Conservation (phyloP, 352 stramenopile species). For the Phytophthora citricola region DNA sequence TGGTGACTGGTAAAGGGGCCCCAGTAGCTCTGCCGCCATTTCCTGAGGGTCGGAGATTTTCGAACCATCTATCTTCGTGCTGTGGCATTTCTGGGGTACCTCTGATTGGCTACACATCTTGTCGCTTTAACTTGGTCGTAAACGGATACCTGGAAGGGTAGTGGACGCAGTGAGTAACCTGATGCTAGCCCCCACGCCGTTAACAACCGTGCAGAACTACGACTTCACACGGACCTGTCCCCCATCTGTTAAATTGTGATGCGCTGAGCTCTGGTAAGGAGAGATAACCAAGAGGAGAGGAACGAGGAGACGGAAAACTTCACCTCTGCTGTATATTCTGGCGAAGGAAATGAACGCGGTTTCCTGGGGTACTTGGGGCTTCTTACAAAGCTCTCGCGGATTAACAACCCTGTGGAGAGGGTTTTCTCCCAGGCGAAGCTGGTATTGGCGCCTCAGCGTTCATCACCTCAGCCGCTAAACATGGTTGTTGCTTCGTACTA, state of each 20-base stretch:
- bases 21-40: too few species aligned
- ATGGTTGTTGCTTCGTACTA: conserved; percentile 4
- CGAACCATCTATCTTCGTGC: too few species aligned
- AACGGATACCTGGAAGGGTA: too few species aligned
- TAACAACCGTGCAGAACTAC: not conserved
- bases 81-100: too few species aligned
- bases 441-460: not conserved
- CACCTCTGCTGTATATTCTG: conserved; percentile 1
- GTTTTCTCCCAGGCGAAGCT: conserved; percentile 7
- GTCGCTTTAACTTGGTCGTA: too few species aligned
- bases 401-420: conserved; percentile 2
- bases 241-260: not conserved
- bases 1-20: too few species aligned
- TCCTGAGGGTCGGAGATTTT: too few species aligned
- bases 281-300: not conserved
- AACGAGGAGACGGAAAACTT: not conserved
- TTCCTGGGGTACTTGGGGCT: not conserved
- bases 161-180: too few species aligned
- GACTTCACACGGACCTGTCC: not conserved
- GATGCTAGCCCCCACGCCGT: too few species aligned
- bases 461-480: not conserved
- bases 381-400: conserved; percentile 1
- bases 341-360: not conserved
- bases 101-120: too few species aligned
- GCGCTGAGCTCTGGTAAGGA: conserved; percentile 1